These are phyloP conservation scores for Lipomyces anomalus DNA, from an alignment of 805 yeast species.

Conservation along the genomic window DNA sequence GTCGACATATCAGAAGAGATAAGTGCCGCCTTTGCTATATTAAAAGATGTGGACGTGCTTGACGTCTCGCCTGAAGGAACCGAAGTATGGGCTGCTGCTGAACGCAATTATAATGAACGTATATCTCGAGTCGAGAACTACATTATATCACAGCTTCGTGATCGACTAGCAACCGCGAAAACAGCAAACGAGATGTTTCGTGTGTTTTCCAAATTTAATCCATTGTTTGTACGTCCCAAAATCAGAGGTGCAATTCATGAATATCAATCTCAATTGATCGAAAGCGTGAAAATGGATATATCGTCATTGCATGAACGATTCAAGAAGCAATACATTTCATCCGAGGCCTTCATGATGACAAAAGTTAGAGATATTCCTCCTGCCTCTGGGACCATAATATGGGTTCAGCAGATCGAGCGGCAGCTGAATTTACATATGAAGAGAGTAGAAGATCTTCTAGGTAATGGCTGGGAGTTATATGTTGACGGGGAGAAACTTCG, in stretches of 20 bases:
- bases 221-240: conserved; percentile 47
- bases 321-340: conserved; percentile 31
- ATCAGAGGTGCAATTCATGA: conserved; percentile 56
- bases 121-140: conserved; percentile 43
- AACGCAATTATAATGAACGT: conserved; percentile 40
- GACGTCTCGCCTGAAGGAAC: conserved; percentile 38
- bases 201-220: conserved; percentile 45
- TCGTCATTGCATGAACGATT: conserved; percentile 39
- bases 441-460: conserved; percentile 49
- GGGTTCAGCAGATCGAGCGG: conserved; percentile 48
- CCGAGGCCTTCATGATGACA: conserved; percentile 34
- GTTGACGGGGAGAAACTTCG: conserved; percentile 64
- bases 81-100: conserved; percentile 41
- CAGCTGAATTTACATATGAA: conserved; percentile 41
- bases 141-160: conserved; percentile 40
- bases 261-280: conserved; percentile 49
- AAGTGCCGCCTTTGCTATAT: conserved; percentile 39
- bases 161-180: conserved; percentile 37
- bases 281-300: conserved; percentile 46
- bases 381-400: conserved; percentile 43
- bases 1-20: conserved; percentile 34
- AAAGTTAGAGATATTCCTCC: conserved; percentile 45
- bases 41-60: conserved; percentile 37
- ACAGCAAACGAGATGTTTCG: conserved; percentile 48
- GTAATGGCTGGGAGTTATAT: conserved; percentile 55